phyloP scores from a whole-genome alignment of 1,284 basidiomycete species.

The Austroboletus niveus region DNA sequence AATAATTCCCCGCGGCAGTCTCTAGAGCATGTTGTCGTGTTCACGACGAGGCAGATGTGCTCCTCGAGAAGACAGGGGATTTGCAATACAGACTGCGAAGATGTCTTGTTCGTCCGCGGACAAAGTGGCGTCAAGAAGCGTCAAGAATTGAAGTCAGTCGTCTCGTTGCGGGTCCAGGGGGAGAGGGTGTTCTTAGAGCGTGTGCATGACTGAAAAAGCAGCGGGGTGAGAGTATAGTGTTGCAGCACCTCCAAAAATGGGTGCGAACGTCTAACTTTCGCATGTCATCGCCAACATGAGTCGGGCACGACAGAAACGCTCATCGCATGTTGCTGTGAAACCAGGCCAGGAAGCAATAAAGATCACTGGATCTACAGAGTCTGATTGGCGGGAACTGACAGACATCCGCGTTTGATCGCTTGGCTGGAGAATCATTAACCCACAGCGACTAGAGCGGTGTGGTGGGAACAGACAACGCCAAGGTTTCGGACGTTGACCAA shows the following conservation, averaged over 20 bases:
- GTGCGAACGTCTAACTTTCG: background rate
- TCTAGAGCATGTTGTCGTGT: background rate
- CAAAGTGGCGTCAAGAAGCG: background rate
- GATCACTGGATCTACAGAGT: background rate
- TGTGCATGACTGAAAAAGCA: no score
- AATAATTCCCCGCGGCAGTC: conserved; percentile 1
- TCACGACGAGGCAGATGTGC: background rate
- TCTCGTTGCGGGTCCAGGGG: background rate
- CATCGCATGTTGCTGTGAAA: background rate
- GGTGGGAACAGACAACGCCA: no score
- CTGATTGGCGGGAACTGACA: no score
- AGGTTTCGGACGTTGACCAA: no score
- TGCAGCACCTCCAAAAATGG: background rate
- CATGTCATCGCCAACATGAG: background rate
- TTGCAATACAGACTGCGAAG: background rate
- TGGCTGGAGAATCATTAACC: background rate
- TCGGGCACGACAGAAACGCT: background rate
- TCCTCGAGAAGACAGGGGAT: conserved; percentile 2
- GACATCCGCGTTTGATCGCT: no score
- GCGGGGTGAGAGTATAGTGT: no score
- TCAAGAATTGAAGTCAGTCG: background rate
- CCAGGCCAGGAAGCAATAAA: background rate
- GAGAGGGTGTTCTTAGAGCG: no score
- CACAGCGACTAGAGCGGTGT: no score
- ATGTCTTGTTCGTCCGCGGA: conserved; percentile 18